Evolutionary conservation across 2,329 filamentous ascomycete species (phyloP), one percentile per base, ranked within the genome.

Genomic region (Elsinoe australis): DNA sequence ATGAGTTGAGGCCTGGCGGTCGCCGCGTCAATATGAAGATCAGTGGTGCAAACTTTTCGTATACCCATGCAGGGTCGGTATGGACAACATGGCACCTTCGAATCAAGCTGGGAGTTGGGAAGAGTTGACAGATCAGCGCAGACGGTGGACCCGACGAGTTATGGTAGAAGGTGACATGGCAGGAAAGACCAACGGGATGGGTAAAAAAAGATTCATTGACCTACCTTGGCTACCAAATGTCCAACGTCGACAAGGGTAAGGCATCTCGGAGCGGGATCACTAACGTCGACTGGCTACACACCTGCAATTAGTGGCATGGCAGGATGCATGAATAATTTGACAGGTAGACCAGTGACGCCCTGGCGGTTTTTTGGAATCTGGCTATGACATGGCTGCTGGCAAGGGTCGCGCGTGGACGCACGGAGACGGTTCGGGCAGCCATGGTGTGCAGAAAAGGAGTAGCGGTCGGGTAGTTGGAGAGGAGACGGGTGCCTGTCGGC

Each of bases 311-410:
- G 39, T 12, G 28, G n/a, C 10, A 15, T 17, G n/a, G 26, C 9
- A 19, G 26, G 14, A 44, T 44, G 26, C 39, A 44, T 15, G 39
- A 29, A 15, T 44, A 44, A 44, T 44, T 44, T 44, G 39, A 44
- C 39, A 44, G 39, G 39, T 44, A 18, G 26, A 32, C 39, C 39
- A 44, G 39, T 44, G 39, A 44, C 39, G 39, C 24, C 39, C 21
- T 21, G 28, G 15, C 39, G 32, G 39, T 31, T 44, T 31, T 44
- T 44, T 29, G 39, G 39, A 41, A 41, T 41, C n/a, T 28, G 36
- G 22, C 15, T n/a, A 41, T 41, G 36, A 28, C 36, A 41, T 41
- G 17, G 7, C 18, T 26, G 22, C 28, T 41, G 21, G 36, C 28
- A 41, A 22, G 22, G 19, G 36, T 24, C 28, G 15, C 26, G 26